Evolutionary conservation across 352 stramenopile genomes (phyloP).

Genomic region (Phytophthora cryptogea): DNA sequence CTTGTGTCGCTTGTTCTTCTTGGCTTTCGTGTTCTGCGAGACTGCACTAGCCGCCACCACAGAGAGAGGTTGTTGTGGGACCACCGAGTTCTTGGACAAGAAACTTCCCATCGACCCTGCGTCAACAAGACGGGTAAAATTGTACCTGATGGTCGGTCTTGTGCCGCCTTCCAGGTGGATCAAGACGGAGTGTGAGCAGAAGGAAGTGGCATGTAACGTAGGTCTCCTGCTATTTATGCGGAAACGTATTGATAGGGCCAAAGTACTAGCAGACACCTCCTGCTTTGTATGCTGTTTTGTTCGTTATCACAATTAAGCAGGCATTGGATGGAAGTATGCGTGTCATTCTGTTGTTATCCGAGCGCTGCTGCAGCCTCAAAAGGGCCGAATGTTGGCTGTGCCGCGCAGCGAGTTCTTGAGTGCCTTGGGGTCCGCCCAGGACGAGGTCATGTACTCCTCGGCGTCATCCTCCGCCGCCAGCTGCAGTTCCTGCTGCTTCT

Average conservation of each 20-base stretch:
- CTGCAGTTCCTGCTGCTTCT: slow-evolving; percentile 91
- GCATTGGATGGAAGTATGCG: no score
- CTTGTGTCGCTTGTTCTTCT: slow-evolving; percentile 42
- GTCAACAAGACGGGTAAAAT: slow-evolving; percentile 1
- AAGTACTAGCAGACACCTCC: not conserved
- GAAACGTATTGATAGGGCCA: not conserved
- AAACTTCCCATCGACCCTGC: slow-evolving; percentile 41
- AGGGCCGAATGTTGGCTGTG: slow-evolving; percentile 84
- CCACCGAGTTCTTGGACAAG: slow-evolving; percentile 54
- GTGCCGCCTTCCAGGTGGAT: not conserved
- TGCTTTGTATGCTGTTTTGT: no score
- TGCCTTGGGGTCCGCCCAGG: slow-evolving; percentile 94
- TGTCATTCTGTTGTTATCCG: no score
- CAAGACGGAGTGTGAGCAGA: not conserved
- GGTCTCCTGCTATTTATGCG: no score
- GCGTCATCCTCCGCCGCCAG: slow-evolving; percentile 87
- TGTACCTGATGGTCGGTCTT: not conserved
- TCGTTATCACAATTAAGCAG: not conserved
- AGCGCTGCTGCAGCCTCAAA: slow-evolving; percentile 31
- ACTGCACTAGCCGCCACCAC: slow-evolving; percentile 29
- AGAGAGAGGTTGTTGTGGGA: slow-evolving; percentile 37
- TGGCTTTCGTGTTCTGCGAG: slow-evolving; percentile 14
- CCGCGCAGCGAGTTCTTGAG: slow-evolving; percentile 94
- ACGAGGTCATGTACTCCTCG: slow-evolving; percentile 94
- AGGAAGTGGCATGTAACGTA: not conserved